Evolutionary conservation across 2,329 filamentous ascomycete species (phyloP).

Genomic region (Hypoxylon sp.): DNA sequence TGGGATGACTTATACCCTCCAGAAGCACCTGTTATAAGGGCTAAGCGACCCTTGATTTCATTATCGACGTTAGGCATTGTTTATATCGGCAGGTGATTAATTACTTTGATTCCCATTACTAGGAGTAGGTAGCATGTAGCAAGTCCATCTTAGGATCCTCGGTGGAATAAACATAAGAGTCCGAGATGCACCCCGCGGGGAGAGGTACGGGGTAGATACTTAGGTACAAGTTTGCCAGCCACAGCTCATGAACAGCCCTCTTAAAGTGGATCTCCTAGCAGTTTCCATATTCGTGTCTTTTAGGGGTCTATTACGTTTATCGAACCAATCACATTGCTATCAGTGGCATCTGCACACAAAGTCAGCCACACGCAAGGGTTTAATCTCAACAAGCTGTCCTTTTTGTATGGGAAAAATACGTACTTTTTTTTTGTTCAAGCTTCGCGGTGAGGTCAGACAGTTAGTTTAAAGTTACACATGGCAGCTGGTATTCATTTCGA

Average conservation of each 20-base stretch:
- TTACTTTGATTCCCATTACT: too few relatives aligned
- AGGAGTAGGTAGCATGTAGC: neutral
- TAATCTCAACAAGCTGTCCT: slow-evolving; percentile 43
- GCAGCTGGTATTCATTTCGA: slow-evolving; percentile 22
- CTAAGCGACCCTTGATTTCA: slow-evolving; percentile 46
- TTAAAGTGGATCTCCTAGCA: slow-evolving; percentile 1
- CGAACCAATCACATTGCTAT: slow-evolving; percentile 42
- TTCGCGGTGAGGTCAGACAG: slow-evolving; percentile 38
- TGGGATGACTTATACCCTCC: slow-evolving; percentile 43
- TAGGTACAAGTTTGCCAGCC: slow-evolving; percentile 14
- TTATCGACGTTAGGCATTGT: slow-evolving; percentile 46
- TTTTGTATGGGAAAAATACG: slow-evolving; percentile 24
- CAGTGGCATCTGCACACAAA: slow-evolving; percentile 40
- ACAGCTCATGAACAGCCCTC: slow-evolving; percentile 4
- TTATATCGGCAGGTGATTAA: slow-evolving; percentile 3
- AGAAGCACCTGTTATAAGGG: slow-evolving; percentile 49
- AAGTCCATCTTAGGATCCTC: neutral
- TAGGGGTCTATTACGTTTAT: slow-evolving; percentile 31
- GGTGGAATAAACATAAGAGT: too few relatives aligned
- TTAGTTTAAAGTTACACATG: slow-evolving; percentile 25
- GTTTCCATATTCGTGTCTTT: slow-evolving; percentile 33
- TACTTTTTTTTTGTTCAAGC: slow-evolving; percentile 34
- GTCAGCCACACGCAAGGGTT: slow-evolving; percentile 33
- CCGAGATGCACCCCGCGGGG: neutral
- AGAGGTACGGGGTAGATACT: neutral